These are phyloP conservation scores for Heliamphora exappendiculata DNA, from an alignment of 148 eudicot species.

Conservation along the genomic window DNA sequence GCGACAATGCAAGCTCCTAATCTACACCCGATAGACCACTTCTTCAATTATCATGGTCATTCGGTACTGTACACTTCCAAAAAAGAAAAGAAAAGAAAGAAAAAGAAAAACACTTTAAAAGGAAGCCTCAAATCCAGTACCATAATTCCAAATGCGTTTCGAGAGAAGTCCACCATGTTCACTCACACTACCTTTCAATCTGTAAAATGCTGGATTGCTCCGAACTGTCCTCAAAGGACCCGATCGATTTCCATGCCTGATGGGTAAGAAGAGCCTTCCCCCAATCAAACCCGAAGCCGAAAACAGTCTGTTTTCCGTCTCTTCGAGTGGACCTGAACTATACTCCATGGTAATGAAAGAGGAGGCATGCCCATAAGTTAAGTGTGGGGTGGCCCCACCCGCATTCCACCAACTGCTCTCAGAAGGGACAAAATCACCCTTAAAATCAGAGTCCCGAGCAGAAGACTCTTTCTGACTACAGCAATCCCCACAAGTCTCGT, in stretches of 20 bases:
- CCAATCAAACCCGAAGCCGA: slow-evolving; percentile 56
- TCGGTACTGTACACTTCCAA: slow-evolving; percentile 62
- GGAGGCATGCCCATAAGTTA: slow-evolving; percentile 60
- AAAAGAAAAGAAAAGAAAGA: too few relatives aligned
- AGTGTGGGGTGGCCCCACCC: slow-evolving; percentile 48
- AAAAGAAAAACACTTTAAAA: slow-evolving; percentile 24
- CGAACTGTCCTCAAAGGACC: slow-evolving; percentile 78
- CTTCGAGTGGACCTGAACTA: slow-evolving; percentile 81
- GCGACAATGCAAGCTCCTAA: slow-evolving; percentile 15
- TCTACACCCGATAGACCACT: slow-evolving; percentile 17
- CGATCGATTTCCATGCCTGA: slow-evolving; percentile 73
- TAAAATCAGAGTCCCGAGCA: slow-evolving; percentile 63
- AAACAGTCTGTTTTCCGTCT: slow-evolving; percentile 51
- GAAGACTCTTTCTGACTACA: slow-evolving; percentile 71
- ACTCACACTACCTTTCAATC: slow-evolving; percentile 75
- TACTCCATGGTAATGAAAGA: slow-evolving; percentile 91
- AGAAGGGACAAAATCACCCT: slow-evolving; percentile 63
- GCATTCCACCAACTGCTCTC: slow-evolving; percentile 97
- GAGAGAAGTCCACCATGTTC: slow-evolving; percentile 63
- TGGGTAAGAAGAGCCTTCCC: slow-evolving; percentile 41
- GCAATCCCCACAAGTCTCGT: slow-evolving; percentile 67
- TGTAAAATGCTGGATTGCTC: slow-evolving; percentile 53
- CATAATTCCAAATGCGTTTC: slow-evolving; percentile 43
- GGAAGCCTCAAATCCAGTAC: slow-evolving; percentile 39
- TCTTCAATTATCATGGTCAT: slow-evolving; percentile 25